phyloP scores from a whole-genome alignment of 2,329 filamentous ascomycete species.

The Rugonectria rugulosa region DNA sequence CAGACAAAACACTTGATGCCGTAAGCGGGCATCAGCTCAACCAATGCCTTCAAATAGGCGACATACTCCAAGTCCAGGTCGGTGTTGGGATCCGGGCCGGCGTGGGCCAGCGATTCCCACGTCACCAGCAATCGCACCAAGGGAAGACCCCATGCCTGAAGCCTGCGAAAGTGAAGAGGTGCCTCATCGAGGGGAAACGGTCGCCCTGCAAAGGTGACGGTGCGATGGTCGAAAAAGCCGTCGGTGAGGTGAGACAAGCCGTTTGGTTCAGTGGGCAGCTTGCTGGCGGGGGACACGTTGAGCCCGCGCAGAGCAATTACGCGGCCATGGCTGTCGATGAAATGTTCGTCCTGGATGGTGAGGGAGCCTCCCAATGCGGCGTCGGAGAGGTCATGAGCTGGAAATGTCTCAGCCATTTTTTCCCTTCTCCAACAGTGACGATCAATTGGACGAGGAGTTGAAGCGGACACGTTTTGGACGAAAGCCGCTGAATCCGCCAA shows the following conservation, averaged over 20 bases:
- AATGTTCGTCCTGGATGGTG: slow-evolving; percentile 39
- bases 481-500: background rate
- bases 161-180: slow-evolving; percentile 47
- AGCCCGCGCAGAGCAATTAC: slow-evolving; percentile 50
- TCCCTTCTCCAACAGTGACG: background rate
- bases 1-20: slow-evolving; percentile 53
- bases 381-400: slow-evolving; percentile 46
- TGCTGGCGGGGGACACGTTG: slow-evolving; percentile 51
- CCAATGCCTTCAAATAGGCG: slow-evolving; percentile 45
- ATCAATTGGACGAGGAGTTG: background rate
- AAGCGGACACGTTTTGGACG: slow-evolving; percentile 10
- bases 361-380: slow-evolving; percentile 45
- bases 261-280: slow-evolving; percentile 47
- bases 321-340: slow-evolving; percentile 48
- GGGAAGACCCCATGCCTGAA: slow-evolving; percentile 49
- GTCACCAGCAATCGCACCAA: slow-evolving; percentile 51
- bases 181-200: slow-evolving; percentile 50
- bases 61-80: slow-evolving; percentile 50
- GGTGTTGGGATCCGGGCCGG: slow-evolving; percentile 41
- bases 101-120: slow-evolving; percentile 50
- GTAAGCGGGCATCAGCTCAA: slow-evolving; percentile 47
- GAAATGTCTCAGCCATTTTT: slow-evolving; percentile 30
- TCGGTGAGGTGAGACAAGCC: slow-evolving; percentile 49
- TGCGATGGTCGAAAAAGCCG: slow-evolving; percentile 50
- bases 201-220: slow-evolving; percentile 48